Evolutionary conservation across 495 filamentous ascomycete genomes (phyloP), one percentile per base, ranked within the genome.

Genomic region (Jackrogersella multiformis): DNA sequence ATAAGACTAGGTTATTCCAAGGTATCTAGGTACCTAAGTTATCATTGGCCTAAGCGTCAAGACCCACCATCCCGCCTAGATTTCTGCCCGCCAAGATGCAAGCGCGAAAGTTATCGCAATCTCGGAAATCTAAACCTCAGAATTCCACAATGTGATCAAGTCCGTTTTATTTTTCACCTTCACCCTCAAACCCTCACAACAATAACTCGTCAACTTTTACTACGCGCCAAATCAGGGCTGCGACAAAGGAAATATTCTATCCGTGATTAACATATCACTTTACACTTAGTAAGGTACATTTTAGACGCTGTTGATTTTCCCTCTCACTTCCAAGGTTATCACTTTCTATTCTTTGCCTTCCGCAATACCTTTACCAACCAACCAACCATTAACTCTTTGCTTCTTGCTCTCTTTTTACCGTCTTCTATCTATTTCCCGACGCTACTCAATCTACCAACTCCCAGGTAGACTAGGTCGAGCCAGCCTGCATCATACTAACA

Each of bases 101-200:
- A 61, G 61, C 61, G 67, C 67, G 67, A 70, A 70, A 70, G 61
- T 61, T 61, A 70, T 70, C 67, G 67, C 67, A 70, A 61, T 70
- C 67, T 65, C 13, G 61, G 61, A 70, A 70, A 65, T 61, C 56
- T 34, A 57, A 65, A 70, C 60, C 38, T 57, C 51, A 69, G 44
- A 54, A 64, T 56, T 61, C 67, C 61, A 70, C 67, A 65, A 65
- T 70, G 67, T 70, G 67, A 70, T 48, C 53, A 61, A 41, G 16
- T 53, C 51, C 18, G 20, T 23, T 44, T 39, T 12, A 38, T 26
- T 32, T 39, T 60, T 60, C 45, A 13, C 58, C 21, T 24, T 35
- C 26, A n/a, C n/a, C n/a, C n/a, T n/a, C n/a, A n/a, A n/a, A n/a
- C n/a, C n/a, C 21, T 61, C 23, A 45, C 9, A 56, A 28, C 54